A percentile compares a stretch with the other conserved stretches of the same genome.
phyloP scores from a whole-genome alignment of 257 asterid species.

The Fraxinus cuspidata region DNA sequence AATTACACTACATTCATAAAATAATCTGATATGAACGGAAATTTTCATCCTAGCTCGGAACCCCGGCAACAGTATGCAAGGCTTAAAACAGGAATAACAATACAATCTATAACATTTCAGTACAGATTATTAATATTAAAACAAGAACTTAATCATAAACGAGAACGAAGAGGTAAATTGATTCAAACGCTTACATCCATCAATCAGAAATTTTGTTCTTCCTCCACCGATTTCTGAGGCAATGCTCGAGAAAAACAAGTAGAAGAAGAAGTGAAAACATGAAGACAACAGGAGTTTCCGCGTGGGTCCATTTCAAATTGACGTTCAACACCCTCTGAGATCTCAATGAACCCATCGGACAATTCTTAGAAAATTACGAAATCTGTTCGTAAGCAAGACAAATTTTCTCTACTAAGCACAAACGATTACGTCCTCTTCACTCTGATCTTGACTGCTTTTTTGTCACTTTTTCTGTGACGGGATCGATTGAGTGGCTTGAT shows the following conservation, averaged over 20 bases:
- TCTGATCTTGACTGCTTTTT: background rate
- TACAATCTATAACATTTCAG: too few relatives aligned
- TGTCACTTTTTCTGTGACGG: background rate
- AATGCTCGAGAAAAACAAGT: background rate
- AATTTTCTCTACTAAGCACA: background rate
- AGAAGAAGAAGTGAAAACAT: conserved; percentile 1
- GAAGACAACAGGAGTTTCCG: conserved; percentile 33
- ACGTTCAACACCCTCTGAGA: conserved; percentile 34
- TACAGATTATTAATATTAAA: background rate
- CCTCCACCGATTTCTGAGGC: conserved; percentile 2
- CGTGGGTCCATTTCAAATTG: conserved; percentile 42
- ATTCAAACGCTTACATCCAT: conserved; percentile 59
- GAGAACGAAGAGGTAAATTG: background rate
- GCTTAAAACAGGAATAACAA: too few relatives aligned
- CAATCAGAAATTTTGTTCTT: background rate
- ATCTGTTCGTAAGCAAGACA: conserved; percentile 24
- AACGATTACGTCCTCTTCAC: background rate
- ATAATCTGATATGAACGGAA: too few relatives aligned
- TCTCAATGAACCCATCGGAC: conserved; percentile 36
- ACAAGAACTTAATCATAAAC: background rate
- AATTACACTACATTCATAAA: background rate
- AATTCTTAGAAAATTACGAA: conserved; percentile 39
- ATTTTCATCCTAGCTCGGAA: background rate
- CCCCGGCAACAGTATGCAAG: background rate
- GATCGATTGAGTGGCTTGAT: background rate